Conservation (phyloP, 2,329 filamentous ascomycete genomes). For the Phialocephala subalpina region DNA sequence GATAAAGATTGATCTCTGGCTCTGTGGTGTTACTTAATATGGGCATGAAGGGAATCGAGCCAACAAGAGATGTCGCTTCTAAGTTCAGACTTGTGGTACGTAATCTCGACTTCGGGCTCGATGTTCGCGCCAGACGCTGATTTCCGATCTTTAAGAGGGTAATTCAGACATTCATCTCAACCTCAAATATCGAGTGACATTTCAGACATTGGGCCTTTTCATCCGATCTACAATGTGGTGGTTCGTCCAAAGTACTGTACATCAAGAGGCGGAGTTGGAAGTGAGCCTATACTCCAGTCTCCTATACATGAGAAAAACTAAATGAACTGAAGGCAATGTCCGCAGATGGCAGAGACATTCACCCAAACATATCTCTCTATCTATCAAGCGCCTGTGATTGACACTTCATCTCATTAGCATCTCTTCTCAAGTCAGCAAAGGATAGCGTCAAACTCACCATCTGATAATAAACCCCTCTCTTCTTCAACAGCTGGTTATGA, state of each 20-base stretch:
- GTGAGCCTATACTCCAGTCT: not conserved
- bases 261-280: conserved; percentile 15
- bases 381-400: conserved; percentile 44
- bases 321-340: not conserved
- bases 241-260: conserved; percentile 18
- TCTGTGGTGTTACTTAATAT: too few relatives aligned
- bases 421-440: not conserved
- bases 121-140: too few relatives aligned
- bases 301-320: not conserved
- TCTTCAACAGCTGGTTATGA: conserved; percentile 37
- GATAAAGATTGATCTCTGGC: too few relatives aligned
- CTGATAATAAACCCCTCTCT: conserved; percentile 41
- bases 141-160: too few relatives aligned
- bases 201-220: not conserved
- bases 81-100: too few relatives aligned
- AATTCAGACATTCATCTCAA: not conserved
- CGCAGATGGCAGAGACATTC: too few relatives aligned
- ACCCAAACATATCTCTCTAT: conserved; percentile 22
- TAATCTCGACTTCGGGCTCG: too few relatives aligned
- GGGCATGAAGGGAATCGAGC: too few relatives aligned
- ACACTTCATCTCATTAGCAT: conserved; percentile 28
- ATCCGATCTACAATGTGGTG: conserved; percentile 9
- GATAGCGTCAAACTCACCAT: conserved; percentile 34
- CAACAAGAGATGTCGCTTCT: too few relatives aligned
- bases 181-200: not conserved